A percentile compares a stretch with the other conserved stretches of the same genome.
Evolutionary conservation across 768 basidiomycete genomes (phyloP).

Genomic region (Tylopilus plumbeoviolaceoides): DNA sequence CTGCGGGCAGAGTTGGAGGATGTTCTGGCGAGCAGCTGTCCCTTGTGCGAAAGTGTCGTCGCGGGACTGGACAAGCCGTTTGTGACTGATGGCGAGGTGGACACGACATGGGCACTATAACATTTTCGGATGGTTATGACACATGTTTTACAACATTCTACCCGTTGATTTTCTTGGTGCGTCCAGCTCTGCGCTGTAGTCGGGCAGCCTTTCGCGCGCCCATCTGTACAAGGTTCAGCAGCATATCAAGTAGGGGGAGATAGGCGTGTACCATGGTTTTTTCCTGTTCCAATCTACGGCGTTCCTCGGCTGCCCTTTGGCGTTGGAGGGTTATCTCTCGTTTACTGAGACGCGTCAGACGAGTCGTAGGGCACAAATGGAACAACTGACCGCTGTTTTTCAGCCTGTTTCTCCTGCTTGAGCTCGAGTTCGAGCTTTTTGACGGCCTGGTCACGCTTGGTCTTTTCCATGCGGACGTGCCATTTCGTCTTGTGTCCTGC

Average conservation of each 20-base stretch:
- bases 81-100: conserved; percentile 70
- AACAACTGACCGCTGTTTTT: conserved; percentile 49
- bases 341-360: conserved; percentile 40
- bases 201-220: conserved; percentile 75
- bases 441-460: conserved; percentile 59
- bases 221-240: conserved; percentile 47
- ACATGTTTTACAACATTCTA: conserved; percentile 5
- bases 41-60: conserved; percentile 88
- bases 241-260: not conserved
- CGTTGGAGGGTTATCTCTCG: conserved; percentile 67
- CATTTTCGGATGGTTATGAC: not conserved
- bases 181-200: conserved; percentile 65
- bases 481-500: conserved; percentile 66
- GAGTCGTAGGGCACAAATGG: not conserved
- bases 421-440: conserved; percentile 73
- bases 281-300: conserved; percentile 47
- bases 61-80: conserved; percentile 86
- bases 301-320: conserved; percentile 70
- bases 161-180: conserved; percentile 78
- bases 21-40: conserved; percentile 83
- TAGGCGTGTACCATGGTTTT: conserved; percentile 23
- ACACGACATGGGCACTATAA: conserved; percentile 73
- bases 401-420: conserved; percentile 71
- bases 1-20: conserved; percentile 85
- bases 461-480: conserved; percentile 66